Evolutionary conservation across 2,329 filamentous ascomycete species (phyloP).

Genomic region (Monilinia fructigena): DNA sequence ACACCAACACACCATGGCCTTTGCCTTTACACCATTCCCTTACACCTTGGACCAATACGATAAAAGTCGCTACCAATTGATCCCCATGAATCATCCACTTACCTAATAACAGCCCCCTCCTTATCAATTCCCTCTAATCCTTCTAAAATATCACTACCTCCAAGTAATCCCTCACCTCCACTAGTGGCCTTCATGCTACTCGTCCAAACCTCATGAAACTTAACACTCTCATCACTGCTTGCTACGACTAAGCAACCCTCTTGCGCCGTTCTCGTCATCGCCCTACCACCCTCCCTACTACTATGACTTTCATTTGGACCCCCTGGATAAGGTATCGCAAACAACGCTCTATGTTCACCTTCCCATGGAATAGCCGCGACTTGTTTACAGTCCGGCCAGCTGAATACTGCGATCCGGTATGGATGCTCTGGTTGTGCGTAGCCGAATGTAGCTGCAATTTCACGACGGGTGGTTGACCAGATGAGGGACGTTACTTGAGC

Average conservation of each 20-base stretch:
- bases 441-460: conserved; percentile 91
- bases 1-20: too few relatives aligned
- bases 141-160: conserved; percentile 83
- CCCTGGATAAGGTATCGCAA: conserved; percentile 81
- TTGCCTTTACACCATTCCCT: too few relatives aligned
- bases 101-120: conserved; percentile 70
- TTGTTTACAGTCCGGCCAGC: conserved; percentile 88
- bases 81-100: background rate
- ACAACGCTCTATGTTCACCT: conserved; percentile 75
- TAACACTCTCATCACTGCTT: conserved; percentile 86
- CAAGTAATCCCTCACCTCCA: conserved; percentile 61
- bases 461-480: conserved; percentile 81
- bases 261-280: conserved; percentile 55
- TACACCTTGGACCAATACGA: background rate
- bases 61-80: background rate
- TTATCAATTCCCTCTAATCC: conserved; percentile 76
- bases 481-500: conserved; percentile 92
- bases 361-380: conserved; percentile 84
- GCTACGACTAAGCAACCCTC: conserved; percentile 90
- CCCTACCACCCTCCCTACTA: conserved; percentile 51
- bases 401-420: conserved; percentile 86
- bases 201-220: conserved; percentile 95
- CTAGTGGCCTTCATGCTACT: conserved; percentile 55
- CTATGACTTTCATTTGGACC: conserved; percentile 46
- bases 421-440: conserved; percentile 89